Evolutionary conservation across 1,284 basidiomycete genomes (phyloP).

Genomic region (Blastosporella zonata): DNA sequence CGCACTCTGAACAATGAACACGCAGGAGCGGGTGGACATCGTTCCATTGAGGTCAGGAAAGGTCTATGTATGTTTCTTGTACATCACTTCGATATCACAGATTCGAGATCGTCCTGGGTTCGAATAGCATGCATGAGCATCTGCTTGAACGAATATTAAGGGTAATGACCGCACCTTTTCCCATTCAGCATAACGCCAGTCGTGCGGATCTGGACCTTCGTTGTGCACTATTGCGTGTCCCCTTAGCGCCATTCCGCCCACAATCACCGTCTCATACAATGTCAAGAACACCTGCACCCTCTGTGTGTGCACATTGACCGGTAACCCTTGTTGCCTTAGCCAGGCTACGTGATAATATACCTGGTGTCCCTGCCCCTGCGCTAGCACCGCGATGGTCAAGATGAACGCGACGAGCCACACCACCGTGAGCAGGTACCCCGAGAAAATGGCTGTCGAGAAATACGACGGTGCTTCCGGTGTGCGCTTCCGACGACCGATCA

Average conservation of each 20-base stretch:
- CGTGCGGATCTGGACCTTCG: constrained; percentile 25
- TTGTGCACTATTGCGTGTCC: constrained; percentile 26
- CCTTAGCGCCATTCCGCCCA: constrained; percentile 24
- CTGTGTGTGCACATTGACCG: constrained; percentile 25
- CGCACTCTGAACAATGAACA: too few relatives aligned
- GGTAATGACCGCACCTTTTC: constrained; percentile 11
- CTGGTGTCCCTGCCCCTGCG: constrained; percentile 16
- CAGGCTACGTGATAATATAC: constrained; percentile 20
- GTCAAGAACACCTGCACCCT: constrained; percentile 27
- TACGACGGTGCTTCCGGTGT: constrained; percentile 28
- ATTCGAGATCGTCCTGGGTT: constrained; percentile 10
- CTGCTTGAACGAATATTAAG: not conserved
- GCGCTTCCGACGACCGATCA: constrained; percentile 27
- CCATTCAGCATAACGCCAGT: constrained; percentile 21
- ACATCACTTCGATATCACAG: constrained; percentile 9
- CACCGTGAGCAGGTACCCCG: constrained; percentile 28
- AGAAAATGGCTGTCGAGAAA: constrained; percentile 30
- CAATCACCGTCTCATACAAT: constrained; percentile 22
- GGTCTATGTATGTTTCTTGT: not conserved
- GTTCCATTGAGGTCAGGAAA: constrained; percentile 2
- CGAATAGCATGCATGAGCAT: not conserved
- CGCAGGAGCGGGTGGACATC: too few relatives aligned
- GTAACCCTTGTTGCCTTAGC: constrained; percentile 25
- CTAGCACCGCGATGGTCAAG: constrained; percentile 26
- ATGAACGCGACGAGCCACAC: constrained; percentile 31